A percentile compares a stretch with the other conserved stretches of the same genome.
Evolutionary conservation across 192 early-diverging fungal genomes (phyloP).

Genomic region (Backusella parvicylindrica): DNA sequence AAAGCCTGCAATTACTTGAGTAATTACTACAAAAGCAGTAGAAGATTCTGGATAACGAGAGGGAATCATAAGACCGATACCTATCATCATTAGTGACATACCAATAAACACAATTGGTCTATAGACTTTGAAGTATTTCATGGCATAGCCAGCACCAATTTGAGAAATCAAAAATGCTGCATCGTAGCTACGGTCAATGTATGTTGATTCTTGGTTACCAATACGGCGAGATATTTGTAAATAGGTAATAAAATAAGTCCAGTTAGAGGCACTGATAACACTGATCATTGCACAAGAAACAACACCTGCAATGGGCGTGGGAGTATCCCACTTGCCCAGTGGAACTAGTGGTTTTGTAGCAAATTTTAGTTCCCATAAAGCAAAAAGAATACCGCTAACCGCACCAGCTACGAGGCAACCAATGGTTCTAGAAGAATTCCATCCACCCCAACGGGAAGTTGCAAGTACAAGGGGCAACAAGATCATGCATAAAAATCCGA

Average conservation of each 20-base stretch:
- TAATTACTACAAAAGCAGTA: slow-evolving; percentile 5
- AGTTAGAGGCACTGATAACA: slow-evolving; percentile 11
- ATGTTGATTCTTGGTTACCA: slow-evolving; percentile 1
- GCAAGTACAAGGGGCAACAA: slow-evolving; percentile 25
- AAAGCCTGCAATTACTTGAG: slow-evolving; percentile 19
- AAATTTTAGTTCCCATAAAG: slow-evolving; percentile 14
- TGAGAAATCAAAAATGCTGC: slow-evolving; percentile 13
- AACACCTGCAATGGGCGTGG: slow-evolving; percentile 12
- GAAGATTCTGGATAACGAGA: slow-evolving; percentile 7
- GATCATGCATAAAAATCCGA: slow-evolving; percentile 12
- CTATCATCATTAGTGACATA: slow-evolving; percentile 6
- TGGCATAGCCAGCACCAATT: slow-evolving; percentile 1
- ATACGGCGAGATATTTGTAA: slow-evolving; percentile 11
- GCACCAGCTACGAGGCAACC: slow-evolving; percentile 14
- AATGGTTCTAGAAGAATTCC: slow-evolving; percentile 17
- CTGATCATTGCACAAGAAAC: slow-evolving; percentile 5
- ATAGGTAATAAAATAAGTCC: slow-evolving; percentile 15
- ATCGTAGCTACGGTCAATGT: slow-evolving; percentile 1
- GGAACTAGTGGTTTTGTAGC: slow-evolving; percentile 3
- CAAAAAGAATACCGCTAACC: not conserved
- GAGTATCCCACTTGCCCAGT: slow-evolving; percentile 1
- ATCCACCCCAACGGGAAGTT: slow-evolving; percentile 11
- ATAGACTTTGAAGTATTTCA: slow-evolving; percentile 11
- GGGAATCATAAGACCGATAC: slow-evolving; percentile 23
- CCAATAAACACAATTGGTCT: slow-evolving; percentile 13